A percentile compares a stretch with the other conserved stretches of the same genome.
Conservation (phyloP, 331 rosid genomes). For the Prunus yedoensis region DNA sequence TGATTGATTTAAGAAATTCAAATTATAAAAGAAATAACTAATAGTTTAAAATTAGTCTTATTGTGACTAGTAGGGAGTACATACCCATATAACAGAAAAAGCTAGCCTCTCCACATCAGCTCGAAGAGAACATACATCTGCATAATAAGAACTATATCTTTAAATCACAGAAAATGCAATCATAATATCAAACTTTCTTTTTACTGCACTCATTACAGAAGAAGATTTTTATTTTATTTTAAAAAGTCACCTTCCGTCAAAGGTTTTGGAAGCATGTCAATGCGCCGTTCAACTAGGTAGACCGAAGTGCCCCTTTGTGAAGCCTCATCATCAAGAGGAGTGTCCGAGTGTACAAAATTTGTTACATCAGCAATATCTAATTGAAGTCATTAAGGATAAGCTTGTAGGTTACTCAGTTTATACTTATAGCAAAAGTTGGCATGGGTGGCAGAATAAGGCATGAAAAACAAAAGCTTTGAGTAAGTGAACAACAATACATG, state of each 20-base stretch:
- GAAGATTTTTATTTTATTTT: not conserved
- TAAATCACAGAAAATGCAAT: slow-evolving; percentile 22
- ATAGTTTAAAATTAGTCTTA: slow-evolving; percentile 10
- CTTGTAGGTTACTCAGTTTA: not conserved
- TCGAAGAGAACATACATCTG: slow-evolving; percentile 97
- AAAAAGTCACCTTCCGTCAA: slow-evolving; percentile 77
- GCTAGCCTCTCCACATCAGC: slow-evolving; percentile 99
- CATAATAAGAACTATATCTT: slow-evolving; percentile 27
- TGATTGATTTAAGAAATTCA: not conserved
- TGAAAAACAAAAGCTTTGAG: not conserved
- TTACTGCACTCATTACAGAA: slow-evolving; percentile 3
- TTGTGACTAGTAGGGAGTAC: slow-evolving; percentile 22
- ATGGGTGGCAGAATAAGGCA: slow-evolving; percentile 3
- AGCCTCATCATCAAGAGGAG: slow-evolving; percentile 93
- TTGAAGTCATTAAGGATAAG: slow-evolving; percentile 48
- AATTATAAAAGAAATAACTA: not conserved
- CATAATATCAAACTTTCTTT: not conserved
- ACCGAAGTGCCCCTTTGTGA: slow-evolving; percentile 95
- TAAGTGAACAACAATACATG: not conserved
- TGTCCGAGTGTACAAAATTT: slow-evolving; percentile 82
- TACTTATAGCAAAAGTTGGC: not conserved
- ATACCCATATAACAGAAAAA: slow-evolving; percentile 96
- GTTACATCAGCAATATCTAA: slow-evolving; percentile 98
- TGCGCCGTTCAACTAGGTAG: slow-evolving; percentile 93
- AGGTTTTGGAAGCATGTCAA: slow-evolving; percentile 99